Percentiles rank a stretch among this genome's conserved stretches.
These are phyloP conservation scores for Wickerhamomyces canadensis DNA, from an alignment of 805 yeast genomes.

Conservation along the genomic window DNA sequence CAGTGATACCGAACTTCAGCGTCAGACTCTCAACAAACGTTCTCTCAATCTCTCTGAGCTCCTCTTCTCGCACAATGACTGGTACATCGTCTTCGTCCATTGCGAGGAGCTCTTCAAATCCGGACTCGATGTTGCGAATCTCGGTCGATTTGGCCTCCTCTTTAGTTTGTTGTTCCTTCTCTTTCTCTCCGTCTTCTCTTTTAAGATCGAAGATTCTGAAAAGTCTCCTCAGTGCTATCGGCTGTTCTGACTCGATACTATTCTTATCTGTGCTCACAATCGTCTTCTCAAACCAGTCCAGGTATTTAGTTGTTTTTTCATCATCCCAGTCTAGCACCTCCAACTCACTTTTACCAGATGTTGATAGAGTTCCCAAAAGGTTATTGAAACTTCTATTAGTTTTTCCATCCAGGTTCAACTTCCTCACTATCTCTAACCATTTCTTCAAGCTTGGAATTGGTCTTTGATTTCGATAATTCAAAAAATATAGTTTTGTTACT, in stretches of 20 bases:
- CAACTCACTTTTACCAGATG: slow-evolving; percentile 23
- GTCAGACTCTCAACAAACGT: slow-evolving; percentile 9
- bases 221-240: slow-evolving; percentile 18
- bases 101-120: not conserved
- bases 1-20: slow-evolving; percentile 12
- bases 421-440: slow-evolving; percentile 20
- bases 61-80: no score
- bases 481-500: slow-evolving; percentile 20
- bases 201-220: slow-evolving; percentile 19
- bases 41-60: slow-evolving; percentile 5
- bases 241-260: slow-evolving; percentile 21
- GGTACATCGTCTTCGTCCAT: not conserved
- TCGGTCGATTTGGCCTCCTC: not conserved
- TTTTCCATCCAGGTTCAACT: slow-evolving; percentile 8
- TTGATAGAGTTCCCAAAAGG: slow-evolving; percentile 7
- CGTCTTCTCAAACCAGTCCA: slow-evolving; percentile 43
- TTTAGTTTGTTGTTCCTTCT: not conserved
- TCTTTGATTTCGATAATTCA: slow-evolving; percentile 2
- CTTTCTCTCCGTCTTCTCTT: not conserved
- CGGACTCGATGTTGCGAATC: slow-evolving; percentile 1
- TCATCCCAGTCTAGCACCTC: slow-evolving; percentile 44
- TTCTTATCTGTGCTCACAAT: slow-evolving; percentile 17
- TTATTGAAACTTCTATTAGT: slow-evolving; percentile 5
- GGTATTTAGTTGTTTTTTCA: slow-evolving; percentile 38
- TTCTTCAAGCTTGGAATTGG: slow-evolving; percentile 3